Conservation (phyloP, 108 stramenopile genomes). For the Pseudonitzschia multiseries region DNA sequence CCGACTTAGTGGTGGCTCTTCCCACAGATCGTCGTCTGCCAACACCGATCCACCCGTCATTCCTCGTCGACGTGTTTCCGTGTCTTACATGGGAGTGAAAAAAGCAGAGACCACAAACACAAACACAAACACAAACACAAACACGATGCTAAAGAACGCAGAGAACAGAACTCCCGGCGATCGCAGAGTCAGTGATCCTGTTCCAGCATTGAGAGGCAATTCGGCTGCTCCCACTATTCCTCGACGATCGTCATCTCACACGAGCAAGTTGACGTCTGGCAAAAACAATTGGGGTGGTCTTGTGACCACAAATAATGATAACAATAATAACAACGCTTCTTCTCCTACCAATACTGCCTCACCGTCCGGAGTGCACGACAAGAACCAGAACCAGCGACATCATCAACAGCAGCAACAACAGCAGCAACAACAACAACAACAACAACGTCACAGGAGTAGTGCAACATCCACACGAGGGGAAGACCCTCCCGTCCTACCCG, state of each 20-base stretch:
- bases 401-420: too few relatives aligned
- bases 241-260: not conserved
- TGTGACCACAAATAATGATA: not conserved
- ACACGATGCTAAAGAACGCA: too few relatives aligned
- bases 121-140: not conserved
- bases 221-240: constrained; percentile 1
- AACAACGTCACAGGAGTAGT: not conserved
- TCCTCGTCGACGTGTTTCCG: constrained; percentile 2
- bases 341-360: not conserved
- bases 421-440: too few relatives aligned
- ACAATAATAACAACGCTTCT: not conserved
- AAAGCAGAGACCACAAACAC: too few relatives aligned
- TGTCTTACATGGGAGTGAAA: not conserved
- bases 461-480: not conserved
- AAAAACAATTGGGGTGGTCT: not conserved
- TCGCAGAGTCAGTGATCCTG: not conserved
- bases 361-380: not conserved
- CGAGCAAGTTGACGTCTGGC: not conserved
- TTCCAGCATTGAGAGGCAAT: not conserved
- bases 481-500: not conserved
- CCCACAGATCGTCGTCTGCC: not conserved
- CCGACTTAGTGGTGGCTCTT: not conserved
- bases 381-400: not conserved
- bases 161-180: not conserved
- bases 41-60: not conserved